Conservation (phyloP, 176 grass and related monocot genomes). For the Tillandsia leiboldiana region DNA sequence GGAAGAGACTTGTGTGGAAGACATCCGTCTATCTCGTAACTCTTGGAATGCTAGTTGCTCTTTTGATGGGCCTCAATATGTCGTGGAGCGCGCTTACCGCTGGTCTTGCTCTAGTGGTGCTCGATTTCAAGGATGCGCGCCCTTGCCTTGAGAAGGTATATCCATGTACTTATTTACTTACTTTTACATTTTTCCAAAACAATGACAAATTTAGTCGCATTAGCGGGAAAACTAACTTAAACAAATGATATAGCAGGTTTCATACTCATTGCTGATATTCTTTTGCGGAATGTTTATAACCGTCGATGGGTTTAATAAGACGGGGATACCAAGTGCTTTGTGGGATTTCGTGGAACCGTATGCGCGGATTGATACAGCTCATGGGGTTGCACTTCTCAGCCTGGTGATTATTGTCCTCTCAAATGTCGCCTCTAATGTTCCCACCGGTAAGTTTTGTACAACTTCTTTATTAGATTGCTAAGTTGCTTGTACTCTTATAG, state of each 20-base stretch:
- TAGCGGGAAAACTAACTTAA: too few species aligned
- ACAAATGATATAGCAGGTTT: conserved; percentile 40
- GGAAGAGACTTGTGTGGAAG: conserved; percentile 53
- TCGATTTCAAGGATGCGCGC: conserved; percentile 85
- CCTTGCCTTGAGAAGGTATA: conserved; percentile 86
- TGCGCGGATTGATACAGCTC: conserved; percentile 40
- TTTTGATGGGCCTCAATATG: conserved; percentile 75
- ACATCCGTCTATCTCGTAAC: conserved; percentile 70
- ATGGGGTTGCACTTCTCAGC: conserved; percentile 35
- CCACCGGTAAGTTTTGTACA: conserved; percentile 35
- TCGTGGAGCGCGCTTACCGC: conserved; percentile 92
- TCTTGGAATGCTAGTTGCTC: conserved; percentile 49
- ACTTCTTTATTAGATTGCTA: not conserved
- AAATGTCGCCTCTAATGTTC: conserved; percentile 87
- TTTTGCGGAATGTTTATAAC: conserved; percentile 99
- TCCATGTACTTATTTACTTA: too few species aligned
- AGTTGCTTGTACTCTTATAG: not conserved
- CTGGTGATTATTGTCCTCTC: conserved; percentile 63
- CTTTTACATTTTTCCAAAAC: too few species aligned
- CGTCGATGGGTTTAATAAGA: conserved; percentile 88
- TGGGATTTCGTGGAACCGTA: conserved; percentile 83
- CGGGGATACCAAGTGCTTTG: conserved; percentile 66
- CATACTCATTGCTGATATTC: conserved; percentile 80
- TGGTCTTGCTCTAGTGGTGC: conserved; percentile 77
- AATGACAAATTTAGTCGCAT: too few species aligned